These are phyloP conservation scores for Hylodesmum podocarpum DNA, from an alignment of 306 rosid species.

Conservation along the genomic window DNA sequence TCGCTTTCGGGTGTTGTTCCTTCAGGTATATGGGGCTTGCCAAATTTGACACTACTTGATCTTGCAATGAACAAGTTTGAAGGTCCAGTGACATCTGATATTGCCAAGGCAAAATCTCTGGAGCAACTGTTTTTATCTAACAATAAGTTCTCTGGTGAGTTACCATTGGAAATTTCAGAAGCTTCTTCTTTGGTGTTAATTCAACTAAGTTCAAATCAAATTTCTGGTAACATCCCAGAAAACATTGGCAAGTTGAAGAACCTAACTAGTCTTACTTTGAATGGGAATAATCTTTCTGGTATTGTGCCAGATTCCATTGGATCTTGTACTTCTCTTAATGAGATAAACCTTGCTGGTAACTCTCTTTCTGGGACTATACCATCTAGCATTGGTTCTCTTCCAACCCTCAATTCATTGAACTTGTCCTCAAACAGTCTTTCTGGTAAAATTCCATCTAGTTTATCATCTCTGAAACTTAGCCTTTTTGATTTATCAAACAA, in stretches of 20 bases:
- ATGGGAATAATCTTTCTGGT: constrained; percentile 65
- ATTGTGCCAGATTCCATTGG: constrained; percentile 65
- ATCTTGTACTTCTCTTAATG: constrained; percentile 61
- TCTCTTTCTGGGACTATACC: constrained; percentile 65
- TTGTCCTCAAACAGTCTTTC: constrained; percentile 70
- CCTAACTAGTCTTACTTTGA: constrained; percentile 47
- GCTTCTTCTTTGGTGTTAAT: constrained; percentile 59
- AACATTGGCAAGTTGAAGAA: constrained; percentile 63
- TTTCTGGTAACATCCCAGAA: constrained; percentile 66
- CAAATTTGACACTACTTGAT: constrained; percentile 50
- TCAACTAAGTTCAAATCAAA: constrained; percentile 51
- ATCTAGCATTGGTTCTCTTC: constrained; percentile 57
- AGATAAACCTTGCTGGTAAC: constrained; percentile 61
- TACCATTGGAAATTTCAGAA: constrained; percentile 56
- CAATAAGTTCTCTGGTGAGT: constrained; percentile 69
- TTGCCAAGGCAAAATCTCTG: constrained; percentile 65
- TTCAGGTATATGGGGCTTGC: constrained; percentile 75
- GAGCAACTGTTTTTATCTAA: constrained; percentile 51
- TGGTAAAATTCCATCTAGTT: constrained; percentile 62
- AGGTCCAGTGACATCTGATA: constrained; percentile 64
- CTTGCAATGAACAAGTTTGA: constrained; percentile 67
- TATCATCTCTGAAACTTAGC: constrained; percentile 62
- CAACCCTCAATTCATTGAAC: constrained; percentile 69
- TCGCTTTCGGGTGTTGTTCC: constrained; percentile 83
- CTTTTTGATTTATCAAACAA: constrained; percentile 80